Evolutionary conservation across 208 protist genomes (phyloP), one percentile per base, ranked within the genome.

Genomic region (Leishmania lainsoni): DNA sequence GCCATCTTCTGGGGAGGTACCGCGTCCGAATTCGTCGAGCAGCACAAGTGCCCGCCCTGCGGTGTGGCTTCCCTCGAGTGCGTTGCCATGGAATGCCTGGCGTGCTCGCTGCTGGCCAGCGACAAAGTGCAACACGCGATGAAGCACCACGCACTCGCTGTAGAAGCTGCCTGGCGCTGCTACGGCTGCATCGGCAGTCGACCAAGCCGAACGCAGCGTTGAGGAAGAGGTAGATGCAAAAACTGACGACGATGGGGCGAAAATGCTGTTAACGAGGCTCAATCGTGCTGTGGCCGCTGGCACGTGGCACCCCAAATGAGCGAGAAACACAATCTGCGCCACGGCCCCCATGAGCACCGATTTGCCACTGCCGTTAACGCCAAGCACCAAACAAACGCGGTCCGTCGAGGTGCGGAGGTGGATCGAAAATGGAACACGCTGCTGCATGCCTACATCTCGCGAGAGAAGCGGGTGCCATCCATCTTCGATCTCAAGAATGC

Each of bases 21-120:
- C 98, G 49, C 98, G 98, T 29, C 98, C 98, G 85, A 99, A 98
- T 80, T 99, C 98, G 81, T 99, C 98, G 49, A 99, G 52, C 22
- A 99, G 75, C 9, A 99, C 79, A 42, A 99, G 84, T 8, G 93
- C 90, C 0, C 76, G 79, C n/a, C 79, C 84, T 0, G 56, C 84
- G 14, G 72, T 48, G 59, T 35, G 45, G 26, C 8, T 22, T 0
- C 26, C 9, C 22, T 32, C 10, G 10, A 54, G 26, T 8, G 66
- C 42, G 45, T 16, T 73, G 45, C 8, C 3, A 45, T 54, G 69
- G 22, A 26, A 1, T 61, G 71, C 51, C 51, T 39, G 14, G 29
- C 9, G 48, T 59, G 65, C 74, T 4, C 70, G 29, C 26, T 77
- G 80, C 42, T 85, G 75, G 17, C 79, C 87, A 35, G 85, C 87